Percentiles rank a stretch among this genome's conserved stretches.
Conservation (phyloP, 1,284 basidiomycete species). For the Cryptococcus hybrid region DNA sequence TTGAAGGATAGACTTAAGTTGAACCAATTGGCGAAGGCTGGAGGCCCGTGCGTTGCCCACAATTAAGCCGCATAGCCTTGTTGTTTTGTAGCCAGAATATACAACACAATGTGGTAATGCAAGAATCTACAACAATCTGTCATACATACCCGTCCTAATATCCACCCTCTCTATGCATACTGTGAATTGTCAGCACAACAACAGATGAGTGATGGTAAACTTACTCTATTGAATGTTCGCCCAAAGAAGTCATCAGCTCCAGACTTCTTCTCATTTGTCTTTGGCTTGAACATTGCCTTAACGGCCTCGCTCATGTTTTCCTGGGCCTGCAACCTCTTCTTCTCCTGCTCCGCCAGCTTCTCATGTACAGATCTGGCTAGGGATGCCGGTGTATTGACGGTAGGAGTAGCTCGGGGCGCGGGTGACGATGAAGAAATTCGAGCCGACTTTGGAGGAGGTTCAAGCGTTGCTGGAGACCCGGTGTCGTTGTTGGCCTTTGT, state of each 20-base stretch:
- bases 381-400: background rate
- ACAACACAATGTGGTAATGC: too few relatives aligned
- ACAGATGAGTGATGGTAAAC: conserved; percentile 10
- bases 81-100: too few relatives aligned
- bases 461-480: conserved; percentile 1
- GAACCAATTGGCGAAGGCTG: background rate
- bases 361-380: conserved; percentile 35
- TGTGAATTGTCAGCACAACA: conserved; percentile 1
- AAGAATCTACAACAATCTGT: too few relatives aligned
- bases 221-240: conserved; percentile 50
- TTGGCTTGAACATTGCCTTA: conserved; percentile 46
- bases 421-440: conserved; percentile 1
- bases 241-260: conserved; percentile 48
- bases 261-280: conserved; percentile 29
- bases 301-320: conserved; percentile 51
- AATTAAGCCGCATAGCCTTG: too few relatives aligned
- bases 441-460: conserved; percentile 1
- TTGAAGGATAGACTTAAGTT: background rate
- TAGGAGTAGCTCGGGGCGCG: conserved; percentile 3
- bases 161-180: conserved; percentile 6
- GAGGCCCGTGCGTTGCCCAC: background rate
- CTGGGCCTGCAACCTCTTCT: conserved; percentile 42
- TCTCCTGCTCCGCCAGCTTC: conserved; percentile 48
- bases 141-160: too few relatives aligned
- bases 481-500: background rate